Base-by-base conservation (phyloP, 495 filamentous ascomycete species). In the Hamigera avellanea region DNA sequence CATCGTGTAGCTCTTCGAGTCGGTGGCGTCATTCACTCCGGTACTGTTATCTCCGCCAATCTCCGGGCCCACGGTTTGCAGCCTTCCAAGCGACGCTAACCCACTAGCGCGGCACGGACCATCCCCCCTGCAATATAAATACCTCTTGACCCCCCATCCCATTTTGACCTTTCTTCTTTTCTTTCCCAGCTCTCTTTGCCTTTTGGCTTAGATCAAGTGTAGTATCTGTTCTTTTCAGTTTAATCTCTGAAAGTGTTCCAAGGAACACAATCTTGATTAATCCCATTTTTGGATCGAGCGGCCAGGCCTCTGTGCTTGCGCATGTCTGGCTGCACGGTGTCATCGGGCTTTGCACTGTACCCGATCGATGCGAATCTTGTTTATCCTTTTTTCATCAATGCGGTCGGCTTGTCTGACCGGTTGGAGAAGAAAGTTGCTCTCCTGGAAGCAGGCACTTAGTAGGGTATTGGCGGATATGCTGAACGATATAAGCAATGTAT, bases 191-290 rank as follows among this genome's bases (percentile, higher is more conserved):
- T 73, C 65, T 73, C 69, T 66, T 71, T 71, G 63, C 61, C 67
- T 59, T 60, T 65, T 68, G 61, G 67, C 69, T 68, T 63, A 91
- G 84, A 89, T 91, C 85, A 89, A 88, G 85, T 91, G 83, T 91
- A 89, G 84, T 91, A 93, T 91, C 85, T 93, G 85, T 93, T 93
- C 85, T 93, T 88, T 87, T 87, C 81, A 89, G 82, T 88, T 86
- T 88, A 86, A 88, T 73, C 69, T 73, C 70, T 75, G 70, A 73
- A 75, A 73, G 67, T 66, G 57, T 64, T 59, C 77, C 75, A 80
- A 63, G 67, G 75, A 69, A 68, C 67, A 72, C 71, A 81, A 73
- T 74, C 70, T 70, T 78, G 78, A 84, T 87, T 87, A 84, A 75
- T 73, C 78, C 72, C 69, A 84, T 87, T 84, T 86, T 84, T 72